These are phyloP conservation scores for Lanmaoa rubissima DNA, from an alignment of 768 basidiomycete species.

Conservation along the genomic window DNA sequence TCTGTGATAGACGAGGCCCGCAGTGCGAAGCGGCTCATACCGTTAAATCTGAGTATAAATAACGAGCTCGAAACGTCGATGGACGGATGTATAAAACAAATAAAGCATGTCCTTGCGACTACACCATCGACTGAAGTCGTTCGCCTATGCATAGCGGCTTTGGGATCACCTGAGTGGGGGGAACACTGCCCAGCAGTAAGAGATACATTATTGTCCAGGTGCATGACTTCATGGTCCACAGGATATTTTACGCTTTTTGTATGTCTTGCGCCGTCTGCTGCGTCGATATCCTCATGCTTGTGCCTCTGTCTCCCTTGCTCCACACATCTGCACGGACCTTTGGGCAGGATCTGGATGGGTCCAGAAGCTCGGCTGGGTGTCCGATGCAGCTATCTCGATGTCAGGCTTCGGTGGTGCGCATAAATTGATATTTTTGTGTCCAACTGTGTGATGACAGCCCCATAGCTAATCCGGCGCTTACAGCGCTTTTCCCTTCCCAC, in stretches of 20 bases:
- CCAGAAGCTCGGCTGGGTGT: conserved; percentile 74
- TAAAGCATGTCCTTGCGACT: conserved; percentile 30
- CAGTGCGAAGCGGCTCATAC: conserved; percentile 37
- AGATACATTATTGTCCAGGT: background rate
- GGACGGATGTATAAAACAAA: conserved; percentile 27
- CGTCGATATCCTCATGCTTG: conserved; percentile 58
- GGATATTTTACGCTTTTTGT: conserved; percentile 73
- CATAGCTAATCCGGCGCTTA: conserved; percentile 74
- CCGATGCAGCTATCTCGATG: conserved; percentile 73
- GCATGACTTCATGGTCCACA: conserved; percentile 28
- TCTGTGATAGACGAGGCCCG: conserved; percentile 46
- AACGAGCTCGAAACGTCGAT: conserved; percentile 19
- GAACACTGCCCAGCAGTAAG: conserved; percentile 56
- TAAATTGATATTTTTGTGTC: conserved; percentile 2
- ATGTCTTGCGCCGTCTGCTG: conserved; percentile 60
- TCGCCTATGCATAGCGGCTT: conserved; percentile 59
- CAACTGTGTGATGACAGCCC: conserved; percentile 8
- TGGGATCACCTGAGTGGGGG: conserved; percentile 72
- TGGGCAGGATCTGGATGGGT: conserved; percentile 72
- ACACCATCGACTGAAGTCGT: conserved; percentile 38
- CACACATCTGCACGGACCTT: conserved; percentile 55
- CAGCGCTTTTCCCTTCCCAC: conserved; percentile 73
- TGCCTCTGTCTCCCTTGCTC: conserved; percentile 65
- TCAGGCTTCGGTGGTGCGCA: conserved; percentile 75
- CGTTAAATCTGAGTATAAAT: conserved; percentile 22